Evolutionary conservation across 768 basidiomycete genomes (phyloP).

Genomic region (Termitomyces sp.): DNA sequence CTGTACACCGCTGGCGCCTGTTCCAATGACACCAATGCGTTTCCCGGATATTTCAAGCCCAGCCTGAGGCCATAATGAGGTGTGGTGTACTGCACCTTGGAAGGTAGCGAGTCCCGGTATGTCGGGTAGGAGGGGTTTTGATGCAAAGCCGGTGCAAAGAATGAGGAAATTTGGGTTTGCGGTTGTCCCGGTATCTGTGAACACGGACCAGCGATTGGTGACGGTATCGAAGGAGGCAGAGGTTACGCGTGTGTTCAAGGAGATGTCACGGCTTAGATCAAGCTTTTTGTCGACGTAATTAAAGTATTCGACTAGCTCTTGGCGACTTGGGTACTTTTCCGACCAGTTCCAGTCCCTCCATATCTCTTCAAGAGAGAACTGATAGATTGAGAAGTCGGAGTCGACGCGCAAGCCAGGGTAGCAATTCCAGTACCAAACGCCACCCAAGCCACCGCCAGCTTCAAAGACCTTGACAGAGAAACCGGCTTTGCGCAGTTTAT

Average conservation of each 20-base stretch:
- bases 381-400: conserved; percentile 20
- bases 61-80: conserved; percentile 17
- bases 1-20: conserved; percentile 22
- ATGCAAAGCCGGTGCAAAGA: conserved; percentile 20
- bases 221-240: conserved; percentile 16
- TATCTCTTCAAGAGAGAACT: conserved; percentile 18
- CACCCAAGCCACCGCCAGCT: conserved; percentile 18
- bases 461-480: conserved; percentile 18
- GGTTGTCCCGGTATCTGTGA: conserved; percentile 13
- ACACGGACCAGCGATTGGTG: conserved; percentile 18
- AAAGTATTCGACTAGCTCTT: conserved; percentile 20
- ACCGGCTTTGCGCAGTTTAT: conserved; percentile 14
- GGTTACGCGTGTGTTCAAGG: conserved; percentile 18
- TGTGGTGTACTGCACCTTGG: conserved; percentile 20
- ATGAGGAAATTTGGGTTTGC: conserved; percentile 17
- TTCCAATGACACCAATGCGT: conserved; percentile 22
- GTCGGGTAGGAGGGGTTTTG: conserved; percentile 18
- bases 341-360: conserved; percentile 22
- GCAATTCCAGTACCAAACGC: conserved; percentile 23
- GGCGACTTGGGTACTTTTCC: conserved; percentile 11
- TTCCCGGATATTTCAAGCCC: conserved; percentile 18
- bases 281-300: conserved; percentile 20
- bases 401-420: conserved; percentile 24
- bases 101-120: conserved; percentile 18
- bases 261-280: conserved; percentile 18